Conservation (phyloP, 805 yeast species). For the Teunomyces barrocoloradensis region DNA sequence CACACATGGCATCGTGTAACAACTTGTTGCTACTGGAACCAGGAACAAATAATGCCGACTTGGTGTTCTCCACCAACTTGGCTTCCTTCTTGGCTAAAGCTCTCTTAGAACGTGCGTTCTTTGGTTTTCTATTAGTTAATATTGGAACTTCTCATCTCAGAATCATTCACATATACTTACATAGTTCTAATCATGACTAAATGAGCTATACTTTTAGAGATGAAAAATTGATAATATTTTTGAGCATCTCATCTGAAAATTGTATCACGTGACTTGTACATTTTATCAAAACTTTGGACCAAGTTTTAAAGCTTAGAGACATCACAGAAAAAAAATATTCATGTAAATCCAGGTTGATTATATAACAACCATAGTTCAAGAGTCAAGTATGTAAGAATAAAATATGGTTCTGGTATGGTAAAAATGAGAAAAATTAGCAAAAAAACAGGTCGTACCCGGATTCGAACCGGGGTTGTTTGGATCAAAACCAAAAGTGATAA, state of each 20-base stretch:
- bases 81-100: constrained; percentile 88
- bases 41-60: constrained; percentile 87
- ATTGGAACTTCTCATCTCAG: neutral
- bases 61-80: constrained; percentile 84
- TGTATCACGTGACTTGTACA: neutral
- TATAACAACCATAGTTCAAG: neutral
- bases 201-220: neutral
- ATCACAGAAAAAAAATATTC: too few species aligned
- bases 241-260: constrained; percentile 2
- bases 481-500: constrained; percentile 80
- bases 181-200: constrained; percentile 34
- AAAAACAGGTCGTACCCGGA: constrained; percentile 69
- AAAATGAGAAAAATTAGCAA: neutral
- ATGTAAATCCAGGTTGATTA: too few species aligned
- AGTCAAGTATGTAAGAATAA: neutral
- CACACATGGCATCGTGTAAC: constrained; percentile 85
- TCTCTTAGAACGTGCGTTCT: constrained; percentile 93
- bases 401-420: neutral
- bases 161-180: constrained; percentile 19
- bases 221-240: neutral
- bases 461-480: constrained; percentile 83
- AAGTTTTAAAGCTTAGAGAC: too few species aligned
- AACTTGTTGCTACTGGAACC: constrained; percentile 78
- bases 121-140: constrained; percentile 60
- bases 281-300: too few species aligned